Base-by-base conservation (phyloP, 1,284 basidiomycete genomes). In the Ceratobasidium sp. region DNA sequence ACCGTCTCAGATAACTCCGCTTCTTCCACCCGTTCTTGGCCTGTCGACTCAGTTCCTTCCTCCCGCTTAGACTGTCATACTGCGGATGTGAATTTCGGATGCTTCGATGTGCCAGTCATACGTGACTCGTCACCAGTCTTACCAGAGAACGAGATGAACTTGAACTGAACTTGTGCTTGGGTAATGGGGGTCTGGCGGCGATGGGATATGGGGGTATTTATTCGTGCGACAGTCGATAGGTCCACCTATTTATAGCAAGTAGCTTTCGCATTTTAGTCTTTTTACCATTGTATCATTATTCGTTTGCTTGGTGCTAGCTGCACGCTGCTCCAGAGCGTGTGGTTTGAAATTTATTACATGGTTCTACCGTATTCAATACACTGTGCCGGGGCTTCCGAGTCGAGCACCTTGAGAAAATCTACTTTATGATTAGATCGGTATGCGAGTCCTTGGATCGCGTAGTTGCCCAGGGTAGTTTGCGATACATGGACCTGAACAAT, bases 91-190 rank as follows among this genome's bases (percentile, higher is more conserved):
- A 45, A 30, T 21, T 32, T 45, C 2, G 48, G 62, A n/a, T 65
- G 52, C 23, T 65, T 65, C 46, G 62, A 65, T 34, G 36, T 65
- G 5, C n/a, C 62, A 18, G 34, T 65, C 21, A 26, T 52, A 23
- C 23, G 62, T 34, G 45, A 21, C 12, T 50, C 45, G 45, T 65
- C 62, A 12, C 62, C 62, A 23, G 45, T 65, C 28, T 39, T 65
- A 34, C 62, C 62, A 28, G 57, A 59, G 57, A 59, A 59, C 57
- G 57, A 36, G 36, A 65, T 65, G 62, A 48, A 65, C 3, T 18
- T 53, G 12, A 34, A 65, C 6, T 65, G n/a, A n/a, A 36, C n/a
- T n/a, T n/a, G 41, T 3, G 50, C 50, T 52, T 52, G 26, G 30
- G 23, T 52, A 26, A 26, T 28, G 26, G 30, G 30, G 30, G 50